Evolutionary conservation across 805 yeast genomes (phyloP), one percentile per base, ranked within the genome.

Genomic region (Nakazawaea wickerhamii): DNA sequence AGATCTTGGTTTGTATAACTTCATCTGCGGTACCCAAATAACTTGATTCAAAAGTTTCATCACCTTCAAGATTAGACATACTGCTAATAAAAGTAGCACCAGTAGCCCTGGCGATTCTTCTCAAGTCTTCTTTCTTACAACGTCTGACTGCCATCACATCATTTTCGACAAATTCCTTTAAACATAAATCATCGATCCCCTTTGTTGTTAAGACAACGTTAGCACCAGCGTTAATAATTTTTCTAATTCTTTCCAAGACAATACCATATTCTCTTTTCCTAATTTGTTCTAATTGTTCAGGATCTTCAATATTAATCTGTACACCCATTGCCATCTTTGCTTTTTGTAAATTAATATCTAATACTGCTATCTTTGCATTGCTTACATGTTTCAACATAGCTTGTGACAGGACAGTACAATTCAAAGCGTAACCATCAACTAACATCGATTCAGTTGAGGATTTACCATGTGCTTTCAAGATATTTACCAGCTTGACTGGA

Each of bases 271-370:
- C 97, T 55, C 95, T 77, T 61, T 85, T 79, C 57, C 96, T 75
- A 52, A 89, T 87, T 54, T 86, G 85, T 68, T 93, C 99, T 53
- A 93, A 75, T 65, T 88, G 96, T 54, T 93, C 96, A 32, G 99
- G 99, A 61, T 93, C 97, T 55, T 87, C 95, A 58, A 93, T 88
- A 60, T 90, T 90, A 63, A 93, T 86, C 63, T 89, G 95, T 41
- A 93, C 98, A 43, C 99, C 99, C 80, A 93, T 80, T 32, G 97
- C 96, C 96, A 93, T 88, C 60, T 90, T 79, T 2, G 96, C 93
- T 63, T 90, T 91, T 62, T 95, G 99, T 58, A 93, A 70, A 65
- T 95, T 91, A 63, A 93, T 77, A 65, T 89, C 97, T 56, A 89
- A 71, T 51, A 88, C 79, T 3, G 97, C 97, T 52, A 89, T 85